Evolutionary conservation across 495 filamentous ascomycete species (phyloP).

Genomic region (Penicillium verhagenii): DNA sequence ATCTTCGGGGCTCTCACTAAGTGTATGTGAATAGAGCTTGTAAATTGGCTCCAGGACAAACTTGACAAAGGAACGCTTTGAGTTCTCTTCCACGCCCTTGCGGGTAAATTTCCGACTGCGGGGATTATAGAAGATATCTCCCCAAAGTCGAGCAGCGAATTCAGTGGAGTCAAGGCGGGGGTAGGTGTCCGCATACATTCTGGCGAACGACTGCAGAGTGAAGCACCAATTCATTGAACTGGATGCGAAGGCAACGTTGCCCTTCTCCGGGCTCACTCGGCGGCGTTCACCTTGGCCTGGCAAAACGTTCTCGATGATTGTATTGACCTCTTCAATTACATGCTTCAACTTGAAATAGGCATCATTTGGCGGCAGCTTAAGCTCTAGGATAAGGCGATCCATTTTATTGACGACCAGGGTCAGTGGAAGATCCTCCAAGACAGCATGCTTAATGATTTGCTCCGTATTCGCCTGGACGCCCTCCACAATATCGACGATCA

Average conservation of each 20-base stretch:
- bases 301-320: constrained; percentile 81
- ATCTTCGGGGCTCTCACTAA: constrained; percentile 86
- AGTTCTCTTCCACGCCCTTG: constrained; percentile 75
- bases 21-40: constrained; percentile 94
- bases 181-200: constrained; percentile 92
- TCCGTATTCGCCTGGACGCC: constrained; percentile 96
- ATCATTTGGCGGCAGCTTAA: constrained; percentile 91
- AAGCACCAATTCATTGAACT: constrained; percentile 96
- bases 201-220: constrained; percentile 87
- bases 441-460: constrained; percentile 92
- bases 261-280: constrained; percentile 91
- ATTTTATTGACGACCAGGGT: constrained; percentile 95
- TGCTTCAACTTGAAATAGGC: constrained; percentile 99
- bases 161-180: constrained; percentile 74
- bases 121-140: constrained; percentile 96
- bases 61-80: constrained; percentile 87
- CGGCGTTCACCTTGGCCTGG: constrained; percentile 78
- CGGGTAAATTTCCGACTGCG: constrained; percentile 84
- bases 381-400: constrained; percentile 90
- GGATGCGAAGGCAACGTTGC: constrained; percentile 93
- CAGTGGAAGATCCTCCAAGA: constrained; percentile 85
- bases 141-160: constrained; percentile 84
- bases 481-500: constrained; percentile 97
- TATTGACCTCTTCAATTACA: constrained; percentile 97
- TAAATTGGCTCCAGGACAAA: constrained; percentile 97